Percentiles rank a stretch among this genome's conserved stretches.
Conservation (phyloP, 2,329 filamentous ascomycete genomes). For the Aquanectria penicillioides region DNA sequence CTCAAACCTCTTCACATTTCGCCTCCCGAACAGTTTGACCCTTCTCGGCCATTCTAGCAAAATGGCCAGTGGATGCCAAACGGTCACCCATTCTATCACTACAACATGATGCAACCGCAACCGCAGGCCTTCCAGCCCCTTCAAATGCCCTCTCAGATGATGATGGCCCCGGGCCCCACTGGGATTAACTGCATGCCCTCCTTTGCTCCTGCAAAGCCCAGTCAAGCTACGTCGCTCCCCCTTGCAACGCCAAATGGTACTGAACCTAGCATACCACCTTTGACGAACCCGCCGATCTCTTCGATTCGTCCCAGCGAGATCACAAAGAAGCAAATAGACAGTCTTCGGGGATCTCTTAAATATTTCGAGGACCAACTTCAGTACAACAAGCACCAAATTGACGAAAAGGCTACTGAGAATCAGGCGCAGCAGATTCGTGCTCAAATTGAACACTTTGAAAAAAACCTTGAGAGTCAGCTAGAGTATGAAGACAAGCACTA, state of each 20-base stretch:
- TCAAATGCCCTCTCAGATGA: constrained; percentile 37
- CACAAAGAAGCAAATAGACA: constrained; percentile 66
- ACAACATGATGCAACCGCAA: constrained; percentile 42
- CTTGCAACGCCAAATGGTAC: not conserved
- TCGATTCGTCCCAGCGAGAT: constrained; percentile 71
- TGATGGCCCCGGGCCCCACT: constrained; percentile 17
- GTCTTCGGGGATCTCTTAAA: constrained; percentile 62
- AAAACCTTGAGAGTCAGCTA: constrained; percentile 55
- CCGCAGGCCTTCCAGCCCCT: constrained; percentile 41
- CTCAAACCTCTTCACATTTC: constrained; percentile 47
- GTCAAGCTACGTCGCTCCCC: constrained; percentile 21
- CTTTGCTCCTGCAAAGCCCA: constrained; percentile 15
- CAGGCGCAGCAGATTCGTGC: constrained; percentile 54
- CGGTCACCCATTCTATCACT: constrained; percentile 36
- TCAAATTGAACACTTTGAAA: constrained; percentile 62
- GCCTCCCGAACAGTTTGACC: constrained; percentile 58
- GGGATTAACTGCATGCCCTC: constrained; percentile 8
- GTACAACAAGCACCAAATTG: constrained; percentile 71
- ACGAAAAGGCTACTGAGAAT: constrained; percentile 61
- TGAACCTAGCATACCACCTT: not conserved
- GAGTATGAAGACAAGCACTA: constrained; percentile 57
- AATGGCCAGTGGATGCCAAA: constrained; percentile 56
- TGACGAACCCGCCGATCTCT: constrained; percentile 58
- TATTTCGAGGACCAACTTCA: constrained; percentile 67
- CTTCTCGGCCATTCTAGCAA: constrained; percentile 54